These are phyloP conservation scores for Metschnikowia cerradonensis DNA, from an alignment of 805 yeast genomes.

Conservation along the genomic window DNA sequence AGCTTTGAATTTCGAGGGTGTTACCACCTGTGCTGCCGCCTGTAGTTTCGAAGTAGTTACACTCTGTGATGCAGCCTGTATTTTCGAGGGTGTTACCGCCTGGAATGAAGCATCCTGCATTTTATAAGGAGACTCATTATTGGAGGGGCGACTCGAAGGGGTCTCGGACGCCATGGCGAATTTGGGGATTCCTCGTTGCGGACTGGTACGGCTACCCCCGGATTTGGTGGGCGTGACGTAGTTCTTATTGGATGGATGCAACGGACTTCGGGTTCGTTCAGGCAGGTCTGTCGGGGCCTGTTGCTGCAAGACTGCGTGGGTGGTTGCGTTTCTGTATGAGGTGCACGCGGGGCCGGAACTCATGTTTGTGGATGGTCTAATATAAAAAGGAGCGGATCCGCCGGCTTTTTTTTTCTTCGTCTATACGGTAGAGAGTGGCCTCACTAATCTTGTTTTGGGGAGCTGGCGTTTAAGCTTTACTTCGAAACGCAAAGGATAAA, in stretches of 20 bases:
- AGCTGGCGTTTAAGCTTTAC: neutral
- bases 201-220: neutral
- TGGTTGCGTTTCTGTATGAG: neutral
- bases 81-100: neutral
- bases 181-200: neutral
- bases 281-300: neutral
- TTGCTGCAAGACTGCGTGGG: constrained; percentile 4
- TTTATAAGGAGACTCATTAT: no score
- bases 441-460: neutral
- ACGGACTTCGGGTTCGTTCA: neutral
- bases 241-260: constrained; percentile 1
- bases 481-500: neutral
- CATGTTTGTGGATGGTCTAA: neutral
- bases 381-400: neutral
- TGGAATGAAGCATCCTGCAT: neutral
- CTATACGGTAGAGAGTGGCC: neutral
- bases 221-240: constrained; percentile 1
- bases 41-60: neutral
- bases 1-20: neutral
- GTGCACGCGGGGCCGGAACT: constrained; percentile 2
- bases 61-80: neutral
- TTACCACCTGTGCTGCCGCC: no score
- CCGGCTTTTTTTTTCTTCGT: neutral
- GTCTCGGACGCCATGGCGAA: neutral
- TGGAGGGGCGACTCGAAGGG: neutral